Percentiles rank a stretch among this genome's conserved stretches.
Evolutionary conservation across 352 stramenopile genomes (phyloP).

Genomic region (Phytopythium vexans): DNA sequence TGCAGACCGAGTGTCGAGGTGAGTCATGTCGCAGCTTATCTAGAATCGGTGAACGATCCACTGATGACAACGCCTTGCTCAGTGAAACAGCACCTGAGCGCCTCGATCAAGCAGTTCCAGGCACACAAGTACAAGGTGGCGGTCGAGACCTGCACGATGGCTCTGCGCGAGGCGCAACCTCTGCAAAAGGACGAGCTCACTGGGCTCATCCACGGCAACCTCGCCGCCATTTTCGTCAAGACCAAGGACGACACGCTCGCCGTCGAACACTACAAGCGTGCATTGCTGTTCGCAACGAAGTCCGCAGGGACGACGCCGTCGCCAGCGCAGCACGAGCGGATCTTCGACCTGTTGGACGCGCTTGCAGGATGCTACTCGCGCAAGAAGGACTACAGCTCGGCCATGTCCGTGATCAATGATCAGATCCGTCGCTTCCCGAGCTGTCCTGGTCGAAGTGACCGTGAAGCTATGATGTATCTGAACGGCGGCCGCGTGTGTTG

Average conservation of each 20-base stretch:
- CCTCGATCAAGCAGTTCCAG: conserved; percentile 62
- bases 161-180: conserved; percentile 42
- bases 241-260: conserved; percentile 51
- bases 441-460: conserved; percentile 35
- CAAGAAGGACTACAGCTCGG: conserved; percentile 48
- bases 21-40: background rate
- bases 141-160: conserved; percentile 38
- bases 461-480: conserved; percentile 43
- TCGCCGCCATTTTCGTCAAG: conserved; percentile 55
- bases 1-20: conserved; percentile 41
- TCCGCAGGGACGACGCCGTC: conserved; percentile 16
- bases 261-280: conserved; percentile 59
- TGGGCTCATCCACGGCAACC: conserved; percentile 60
- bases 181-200: conserved; percentile 66
- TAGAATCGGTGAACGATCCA: background rate
- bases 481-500: conserved; percentile 61
- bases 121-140: conserved; percentile 47
- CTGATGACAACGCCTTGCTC: background rate
- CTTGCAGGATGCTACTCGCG: conserved; percentile 51
- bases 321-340: conserved; percentile 38
- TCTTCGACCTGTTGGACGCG: conserved; percentile 59
- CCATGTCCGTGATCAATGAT: conserved; percentile 50
- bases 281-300: conserved; percentile 37
- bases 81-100: conserved; percentile 54
- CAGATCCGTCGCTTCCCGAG: conserved; percentile 40